These are phyloP conservation scores for Celoporthe dispersa DNA, from an alignment of 2,329 filamentous ascomycete genomes.

Conservation along the genomic window DNA sequence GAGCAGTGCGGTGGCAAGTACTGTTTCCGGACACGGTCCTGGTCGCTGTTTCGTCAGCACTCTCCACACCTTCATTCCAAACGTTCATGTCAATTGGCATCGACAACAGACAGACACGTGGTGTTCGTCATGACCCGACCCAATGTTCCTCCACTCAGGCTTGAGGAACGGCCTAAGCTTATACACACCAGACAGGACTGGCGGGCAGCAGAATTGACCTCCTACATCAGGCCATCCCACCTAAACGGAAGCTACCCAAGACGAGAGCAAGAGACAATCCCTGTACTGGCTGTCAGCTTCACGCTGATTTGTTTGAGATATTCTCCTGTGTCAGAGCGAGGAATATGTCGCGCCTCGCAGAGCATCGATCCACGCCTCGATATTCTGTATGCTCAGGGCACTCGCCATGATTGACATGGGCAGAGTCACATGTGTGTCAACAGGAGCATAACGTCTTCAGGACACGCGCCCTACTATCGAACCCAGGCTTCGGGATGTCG, in stretches of 20 bases:
- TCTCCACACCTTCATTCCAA: not conserved
- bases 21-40: constrained; percentile 1
- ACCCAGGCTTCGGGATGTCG: not conserved
- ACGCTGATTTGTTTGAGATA: not conserved
- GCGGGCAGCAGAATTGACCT: not conserved
- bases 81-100: not conserved
- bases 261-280: not conserved
- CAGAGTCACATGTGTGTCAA: not conserved
- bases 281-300: not conserved
- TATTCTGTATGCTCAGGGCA: not conserved
- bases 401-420: not conserved
- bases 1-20: constrained; percentile 11
- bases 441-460: not conserved
- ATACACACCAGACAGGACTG: not conserved
- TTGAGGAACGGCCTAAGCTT: not conserved
- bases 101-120: not conserved
- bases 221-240: not conserved
- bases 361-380: not conserved
- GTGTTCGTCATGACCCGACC: not conserved
- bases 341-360: not conserved
- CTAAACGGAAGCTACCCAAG: not conserved
- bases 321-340: not conserved
- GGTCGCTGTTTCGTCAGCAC: not conserved
- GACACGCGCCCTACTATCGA: not conserved
- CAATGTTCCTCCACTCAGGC: not conserved